phyloP scores from a whole-genome alignment of 2,329 filamentous ascomycete species.

The Penicillium sp. region DNA sequence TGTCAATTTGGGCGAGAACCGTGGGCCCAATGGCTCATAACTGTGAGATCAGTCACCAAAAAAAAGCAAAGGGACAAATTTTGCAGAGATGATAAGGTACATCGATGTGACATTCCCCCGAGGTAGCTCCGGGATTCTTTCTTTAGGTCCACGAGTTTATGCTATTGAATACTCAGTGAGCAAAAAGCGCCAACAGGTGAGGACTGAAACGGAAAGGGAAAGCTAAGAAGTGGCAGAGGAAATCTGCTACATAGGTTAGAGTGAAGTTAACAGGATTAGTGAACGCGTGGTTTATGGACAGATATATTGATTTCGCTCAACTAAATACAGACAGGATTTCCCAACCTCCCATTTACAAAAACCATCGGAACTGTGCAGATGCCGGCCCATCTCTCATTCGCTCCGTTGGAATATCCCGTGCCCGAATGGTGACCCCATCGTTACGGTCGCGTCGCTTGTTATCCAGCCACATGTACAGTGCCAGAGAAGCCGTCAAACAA shows the following conservation, averaged over 20 bases:
- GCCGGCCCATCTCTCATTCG: constrained; percentile 54
- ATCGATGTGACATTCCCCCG: background rate
- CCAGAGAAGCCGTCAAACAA: constrained; percentile 55
- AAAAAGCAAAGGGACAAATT: background rate
- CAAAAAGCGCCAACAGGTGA: too few relatives aligned
- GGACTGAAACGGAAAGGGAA: too few relatives aligned
- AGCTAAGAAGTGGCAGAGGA: too few relatives aligned
- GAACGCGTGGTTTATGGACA: background rate
- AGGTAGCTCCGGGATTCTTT: background rate
- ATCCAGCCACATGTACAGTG: constrained; percentile 63
- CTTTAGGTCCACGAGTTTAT: too few relatives aligned
- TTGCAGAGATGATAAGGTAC: too few relatives aligned
- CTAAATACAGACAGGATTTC: background rate
- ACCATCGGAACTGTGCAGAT: constrained; percentile 58
- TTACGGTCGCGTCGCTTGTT: constrained; percentile 59
- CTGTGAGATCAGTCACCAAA: background rate
- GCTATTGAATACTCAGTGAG: too few relatives aligned
- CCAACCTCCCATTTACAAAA: constrained; percentile 32
- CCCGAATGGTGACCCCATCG: constrained; percentile 56
- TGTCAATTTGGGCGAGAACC: background rate
- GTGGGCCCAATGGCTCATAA: background rate
- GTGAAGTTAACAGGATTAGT: background rate
- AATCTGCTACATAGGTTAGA: too few relatives aligned
- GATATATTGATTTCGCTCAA: background rate
- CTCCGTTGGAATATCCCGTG: constrained; percentile 57